Conservation (phyloP, 2,329 filamentous ascomycete species). For the Gliomastix tumulicola region DNA sequence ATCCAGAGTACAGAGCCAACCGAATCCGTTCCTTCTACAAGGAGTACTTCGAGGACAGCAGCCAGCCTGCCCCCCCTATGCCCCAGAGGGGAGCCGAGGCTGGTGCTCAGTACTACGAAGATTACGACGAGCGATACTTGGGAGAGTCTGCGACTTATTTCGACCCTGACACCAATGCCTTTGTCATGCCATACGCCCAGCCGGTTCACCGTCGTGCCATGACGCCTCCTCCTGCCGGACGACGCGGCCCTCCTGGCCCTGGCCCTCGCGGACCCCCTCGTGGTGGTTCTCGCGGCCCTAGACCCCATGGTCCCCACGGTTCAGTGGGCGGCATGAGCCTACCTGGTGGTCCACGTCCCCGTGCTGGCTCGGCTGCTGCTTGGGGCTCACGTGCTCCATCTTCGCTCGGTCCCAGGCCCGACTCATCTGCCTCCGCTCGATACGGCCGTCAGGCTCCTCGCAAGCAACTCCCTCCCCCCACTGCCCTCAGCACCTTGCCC, state of each 20-base stretch:
- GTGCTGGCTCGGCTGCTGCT: constrained; percentile 35
- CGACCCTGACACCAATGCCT: constrained; percentile 61
- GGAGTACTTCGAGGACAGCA: constrained; percentile 93
- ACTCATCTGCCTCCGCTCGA: constrained; percentile 54
- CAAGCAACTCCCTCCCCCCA: constrained; percentile 59
- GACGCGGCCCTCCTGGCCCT: constrained; percentile 26
- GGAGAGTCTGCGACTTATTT: constrained; percentile 59
- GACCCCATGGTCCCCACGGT: constrained; percentile 33
- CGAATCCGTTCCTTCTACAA: constrained; percentile 98
- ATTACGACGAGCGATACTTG: constrained; percentile 65
- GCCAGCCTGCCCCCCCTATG: constrained; percentile 36
- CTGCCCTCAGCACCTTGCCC: constrained; percentile 67
- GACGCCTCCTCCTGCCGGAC: constrained; percentile 74
- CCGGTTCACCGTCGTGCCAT: constrained; percentile 84
- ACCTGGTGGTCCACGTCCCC: constrained; percentile 41
- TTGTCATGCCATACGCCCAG: constrained; percentile 77
- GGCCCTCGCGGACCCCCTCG: constrained; percentile 18
- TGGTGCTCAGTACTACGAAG: constrained; percentile 57
- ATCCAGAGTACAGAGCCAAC: constrained; percentile 90
- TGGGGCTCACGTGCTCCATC: constrained; percentile 19
- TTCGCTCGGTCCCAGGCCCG: constrained; percentile 47
- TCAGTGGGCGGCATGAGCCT: constrained; percentile 42
- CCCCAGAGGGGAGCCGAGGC: too few species aligned
- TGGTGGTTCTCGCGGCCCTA: constrained; percentile 14
- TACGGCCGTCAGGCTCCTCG: constrained; percentile 34